Evolutionary conservation across 1,139 yeast species (phyloP).

Genomic region (Saccharomycopsis hybrid): DNA sequence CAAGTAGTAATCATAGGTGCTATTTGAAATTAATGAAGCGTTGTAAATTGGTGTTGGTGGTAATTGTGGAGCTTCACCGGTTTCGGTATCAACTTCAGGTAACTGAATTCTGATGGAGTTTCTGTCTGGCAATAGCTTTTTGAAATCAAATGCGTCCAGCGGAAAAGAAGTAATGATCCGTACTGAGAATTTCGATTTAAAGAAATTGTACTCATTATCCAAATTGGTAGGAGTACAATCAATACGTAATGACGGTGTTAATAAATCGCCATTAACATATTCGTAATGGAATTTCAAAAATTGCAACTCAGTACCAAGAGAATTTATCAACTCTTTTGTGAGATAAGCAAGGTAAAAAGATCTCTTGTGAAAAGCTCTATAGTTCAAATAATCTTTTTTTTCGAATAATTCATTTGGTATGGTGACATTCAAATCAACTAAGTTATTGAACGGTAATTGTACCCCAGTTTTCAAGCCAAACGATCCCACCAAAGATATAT

Average conservation of each 20-base stretch:
- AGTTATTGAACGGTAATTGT: slow-evolving; percentile 48
- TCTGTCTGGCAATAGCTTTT: slow-evolving; percentile 71
- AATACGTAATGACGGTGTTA: slow-evolving; percentile 57
- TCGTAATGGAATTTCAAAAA: slow-evolving; percentile 49
- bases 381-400: slow-evolving; percentile 84
- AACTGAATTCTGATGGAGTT: slow-evolving; percentile 69
- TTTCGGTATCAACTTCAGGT: slow-evolving; percentile 21
- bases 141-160: slow-evolving; percentile 59
- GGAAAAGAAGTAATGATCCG: slow-evolving; percentile 72
- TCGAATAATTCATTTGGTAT: slow-evolving; percentile 76
- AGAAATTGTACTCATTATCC: slow-evolving; percentile 43
- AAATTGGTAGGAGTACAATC: slow-evolving; percentile 31
- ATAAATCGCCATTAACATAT: slow-evolving; percentile 57
- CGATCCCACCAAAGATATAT: slow-evolving; percentile 77
- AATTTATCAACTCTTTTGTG: slow-evolving; percentile 53
- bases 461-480: slow-evolving; percentile 84
- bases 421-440: slow-evolving; percentile 70
- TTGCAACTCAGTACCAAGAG: slow-evolving; percentile 49
- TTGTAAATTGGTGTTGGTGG: slow-evolving; percentile 86
- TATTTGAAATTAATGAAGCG: slow-evolving; percentile 65
- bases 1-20: slow-evolving; percentile 62
- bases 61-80: slow-evolving; percentile 35
- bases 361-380: slow-evolving; percentile 83
- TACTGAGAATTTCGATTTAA: slow-evolving; percentile 64
- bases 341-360: slow-evolving; percentile 79